These are phyloP conservation scores for Kwoniella shivajii DNA, from an alignment of 1,284 basidiomycete genomes.

Conservation along the genomic window DNA sequence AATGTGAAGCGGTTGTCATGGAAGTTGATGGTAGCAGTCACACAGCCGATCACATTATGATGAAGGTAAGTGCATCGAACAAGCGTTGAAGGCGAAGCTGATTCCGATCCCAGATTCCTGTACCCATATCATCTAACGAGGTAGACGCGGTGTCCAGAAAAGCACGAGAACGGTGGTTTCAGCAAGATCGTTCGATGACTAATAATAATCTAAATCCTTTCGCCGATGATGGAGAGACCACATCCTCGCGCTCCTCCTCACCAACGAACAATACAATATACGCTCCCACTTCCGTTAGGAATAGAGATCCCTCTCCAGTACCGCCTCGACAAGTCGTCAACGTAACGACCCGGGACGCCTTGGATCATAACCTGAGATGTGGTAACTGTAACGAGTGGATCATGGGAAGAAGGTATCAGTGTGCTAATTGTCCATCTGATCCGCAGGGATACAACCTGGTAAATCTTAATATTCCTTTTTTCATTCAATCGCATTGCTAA, in stretches of 20 bases:
- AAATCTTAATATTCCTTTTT: constrained; percentile 12
- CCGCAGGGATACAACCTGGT: constrained; percentile 51
- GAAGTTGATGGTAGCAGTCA: constrained; percentile 39
- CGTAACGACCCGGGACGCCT: constrained; percentile 30
- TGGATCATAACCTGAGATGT: constrained; percentile 48
- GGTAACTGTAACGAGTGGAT: constrained; percentile 51
- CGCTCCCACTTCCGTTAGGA: constrained; percentile 22
- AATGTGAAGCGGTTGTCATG: constrained; percentile 78
- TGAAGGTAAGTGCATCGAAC: constrained; percentile 65
- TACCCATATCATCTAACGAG: constrained; percentile 71
- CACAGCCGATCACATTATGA: constrained; percentile 71
- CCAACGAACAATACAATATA: constrained; percentile 52
- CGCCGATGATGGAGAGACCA: not conserved
- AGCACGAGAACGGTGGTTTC: constrained; percentile 73
- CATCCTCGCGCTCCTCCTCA: constrained; percentile 40
- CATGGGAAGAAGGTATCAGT: constrained; percentile 53
- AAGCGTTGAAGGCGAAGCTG: not conserved
- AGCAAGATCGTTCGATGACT: constrained; percentile 65
- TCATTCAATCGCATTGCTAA: not conserved
- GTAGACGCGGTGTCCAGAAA: constrained; percentile 71
- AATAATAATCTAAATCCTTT: constrained; percentile 20
- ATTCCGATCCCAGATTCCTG: constrained; percentile 66
- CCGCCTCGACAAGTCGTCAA: constrained; percentile 9
- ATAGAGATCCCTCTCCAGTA: constrained; percentile 1
- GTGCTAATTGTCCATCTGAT: constrained; percentile 53